phyloP scores from a whole-genome alignment of 1,284 basidiomycete genomes.

The Vanrija humicola region DNA sequence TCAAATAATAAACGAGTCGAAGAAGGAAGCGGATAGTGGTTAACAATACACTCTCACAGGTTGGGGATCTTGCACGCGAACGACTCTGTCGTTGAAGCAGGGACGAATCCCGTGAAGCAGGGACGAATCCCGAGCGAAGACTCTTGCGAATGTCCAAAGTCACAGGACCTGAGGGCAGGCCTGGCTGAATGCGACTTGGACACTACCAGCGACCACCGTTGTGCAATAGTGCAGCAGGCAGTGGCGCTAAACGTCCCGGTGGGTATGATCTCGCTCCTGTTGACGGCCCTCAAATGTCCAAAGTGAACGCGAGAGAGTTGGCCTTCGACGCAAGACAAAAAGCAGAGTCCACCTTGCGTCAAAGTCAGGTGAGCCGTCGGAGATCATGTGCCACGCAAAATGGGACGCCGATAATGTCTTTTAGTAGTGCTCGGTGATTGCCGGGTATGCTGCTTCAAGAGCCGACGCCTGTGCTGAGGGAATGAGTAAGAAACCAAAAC shows the following conservation, averaged over 20 bases:
- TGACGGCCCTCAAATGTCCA: slow-evolving; percentile 8
- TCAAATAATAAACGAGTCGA: slow-evolving; percentile 14
- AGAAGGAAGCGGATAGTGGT: slow-evolving; percentile 15
- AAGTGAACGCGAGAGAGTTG: slow-evolving; percentile 3
- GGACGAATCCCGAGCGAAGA: slow-evolving; percentile 3
- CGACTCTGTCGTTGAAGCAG: slow-evolving; percentile 10
- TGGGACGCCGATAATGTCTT: slow-evolving; percentile 3
- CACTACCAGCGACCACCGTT: neutral
- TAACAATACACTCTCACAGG: slow-evolving; percentile 21
- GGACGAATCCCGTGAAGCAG: slow-evolving; percentile 2
- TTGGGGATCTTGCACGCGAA: slow-evolving; percentile 16
- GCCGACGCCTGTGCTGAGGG: slow-evolving; percentile 24
- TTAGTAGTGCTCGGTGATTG: too few species aligned
- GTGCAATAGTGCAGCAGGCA: neutral
- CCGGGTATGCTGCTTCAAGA: slow-evolving; percentile 13
- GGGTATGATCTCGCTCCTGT: slow-evolving; percentile 12
- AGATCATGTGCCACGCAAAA: slow-evolving; percentile 8
- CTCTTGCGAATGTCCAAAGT: slow-evolving; percentile 6
- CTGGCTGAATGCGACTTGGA: neutral
- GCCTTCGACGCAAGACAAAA: slow-evolving; percentile 2
- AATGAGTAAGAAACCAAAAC: slow-evolving; percentile 52
- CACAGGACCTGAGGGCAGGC: slow-evolving; percentile 1
- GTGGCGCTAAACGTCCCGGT: slow-evolving; percentile 1
- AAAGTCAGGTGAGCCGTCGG: slow-evolving; percentile 10
- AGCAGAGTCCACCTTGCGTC: slow-evolving; percentile 3